Base-by-base conservation (phyloP, 495 filamentous ascomycete genomes). In the Letharia lupina region DNA sequence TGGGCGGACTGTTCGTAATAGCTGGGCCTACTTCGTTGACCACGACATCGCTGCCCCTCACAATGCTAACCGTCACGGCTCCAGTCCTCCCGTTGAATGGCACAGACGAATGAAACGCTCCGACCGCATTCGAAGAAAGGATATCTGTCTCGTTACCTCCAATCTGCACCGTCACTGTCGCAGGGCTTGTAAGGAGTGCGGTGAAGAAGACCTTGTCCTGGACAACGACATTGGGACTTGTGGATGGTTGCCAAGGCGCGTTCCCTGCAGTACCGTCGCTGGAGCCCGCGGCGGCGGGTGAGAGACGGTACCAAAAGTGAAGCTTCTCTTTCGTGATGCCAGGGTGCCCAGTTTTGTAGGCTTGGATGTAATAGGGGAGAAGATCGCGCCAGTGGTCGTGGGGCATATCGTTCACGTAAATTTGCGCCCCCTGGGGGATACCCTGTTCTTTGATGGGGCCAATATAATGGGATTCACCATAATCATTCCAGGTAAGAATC, bases 391-490 rank as follows among this genome's bases (percentile, higher is more conserved):
- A 86, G 28, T 70, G 77, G 28, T 83, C 79, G 71, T 86, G 84
- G 8, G 79, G 76, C 65, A 78, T 77, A 65, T 76, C 72, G 40
- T 72, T 42, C 57, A 84, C 79, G 63, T 89, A 89, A 9, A 73
- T 68, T 20, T 81, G 75, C 2, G 84, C 82, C 0, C 81, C 84
- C 6, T 74, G 64, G 0, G 84, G 80, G 6, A 86, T 79, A 11
- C 83, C 80, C 82, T 84, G 69, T 35, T 57, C 33, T 37, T 7
- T 37, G 33, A 57, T 37, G 5, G 54, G 54, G 10, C 54, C 86
- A 67, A 91, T 87, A 68, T 91, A 90, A 75, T 89, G 87, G 8
- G 85, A 83, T 74, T 91, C 89, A 50, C 88, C 88, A 64, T 82
- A 91, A 72, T 91, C 89, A 66, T 91, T 91, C 89, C 89, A 90